Conservation (phyloP, 2,329 filamentous ascomycete species). For the Phialophora expanda region DNA sequence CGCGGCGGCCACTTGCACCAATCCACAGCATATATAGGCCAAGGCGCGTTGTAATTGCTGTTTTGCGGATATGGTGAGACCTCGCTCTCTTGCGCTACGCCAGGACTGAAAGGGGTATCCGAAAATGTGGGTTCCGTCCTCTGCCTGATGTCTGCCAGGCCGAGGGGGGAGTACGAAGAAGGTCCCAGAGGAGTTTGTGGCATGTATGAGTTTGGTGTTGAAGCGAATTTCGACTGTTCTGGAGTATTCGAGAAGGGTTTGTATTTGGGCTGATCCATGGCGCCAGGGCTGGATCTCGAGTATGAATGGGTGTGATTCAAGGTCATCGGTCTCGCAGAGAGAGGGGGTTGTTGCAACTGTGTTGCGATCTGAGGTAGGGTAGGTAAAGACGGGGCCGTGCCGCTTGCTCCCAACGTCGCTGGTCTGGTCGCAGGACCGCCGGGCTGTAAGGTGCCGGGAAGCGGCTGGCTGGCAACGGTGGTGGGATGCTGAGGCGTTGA, state of each 20-base stretch:
- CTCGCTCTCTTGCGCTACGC: constrained; percentile 66
- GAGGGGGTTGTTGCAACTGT: constrained; percentile 51
- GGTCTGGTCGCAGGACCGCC: constrained; percentile 57
- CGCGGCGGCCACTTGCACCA: constrained; percentile 98
- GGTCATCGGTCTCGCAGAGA: constrained; percentile 69
- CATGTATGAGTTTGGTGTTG: constrained; percentile 52
- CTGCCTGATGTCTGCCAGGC: constrained; percentile 87
- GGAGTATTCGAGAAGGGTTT: constrained; percentile 68
- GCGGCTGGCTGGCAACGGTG: constrained; percentile 45
- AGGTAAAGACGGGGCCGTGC: constrained; percentile 64
- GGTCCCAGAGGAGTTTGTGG: constrained; percentile 62
- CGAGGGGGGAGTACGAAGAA: constrained; percentile 83
- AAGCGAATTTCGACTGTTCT: constrained; percentile 66
- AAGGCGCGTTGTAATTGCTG: constrained; percentile 91
- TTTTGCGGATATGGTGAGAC: constrained; percentile 71
- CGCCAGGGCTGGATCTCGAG: constrained; percentile 81
- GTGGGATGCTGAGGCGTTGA: constrained; percentile 54
- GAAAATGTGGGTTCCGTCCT: constrained; percentile 80
- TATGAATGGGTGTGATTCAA: constrained; percentile 74
- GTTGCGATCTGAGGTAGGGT: constrained; percentile 59
- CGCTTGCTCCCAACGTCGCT: constrained; percentile 55
- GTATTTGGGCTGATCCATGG: constrained; percentile 64
- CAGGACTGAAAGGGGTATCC: constrained; percentile 69
- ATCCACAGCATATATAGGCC: constrained; percentile 95
- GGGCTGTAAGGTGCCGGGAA: constrained; percentile 67